Base-by-base conservation (phyloP, 1,284 basidiomycete species). In the Ganoderma leucocontextum region DNA sequence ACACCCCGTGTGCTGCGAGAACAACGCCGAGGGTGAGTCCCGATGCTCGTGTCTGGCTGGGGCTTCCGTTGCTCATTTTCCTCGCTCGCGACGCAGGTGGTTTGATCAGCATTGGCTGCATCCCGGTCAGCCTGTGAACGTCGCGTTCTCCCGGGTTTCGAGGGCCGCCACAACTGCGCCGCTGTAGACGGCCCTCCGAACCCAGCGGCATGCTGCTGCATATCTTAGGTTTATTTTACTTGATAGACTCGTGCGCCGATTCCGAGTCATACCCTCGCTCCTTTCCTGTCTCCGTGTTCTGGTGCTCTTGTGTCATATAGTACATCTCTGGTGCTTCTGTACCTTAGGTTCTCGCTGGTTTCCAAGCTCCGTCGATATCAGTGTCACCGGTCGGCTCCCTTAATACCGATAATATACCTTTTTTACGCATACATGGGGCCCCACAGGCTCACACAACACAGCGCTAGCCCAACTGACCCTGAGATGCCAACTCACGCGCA, bases 101-200 rank as follows among this genome's bases (percentile, higher is more conserved):
- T 19, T 42, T 70, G 36, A 64, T 71, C 63, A 68, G 65, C 64
- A 63, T 73, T 41, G 71, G 73, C 63, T 74, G 73, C 55, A 47
- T 73, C 22, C 73, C 73, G 33, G 57, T 73, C 52, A 70, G 33
- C 35, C 67, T 70, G 35, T 64, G 33, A 63, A 36, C 59, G 52
- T 13, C 52, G 52, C 25, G 15, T 13, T 0, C 3, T 7, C 15
- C 12, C 52, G 29, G 33, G 52, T 17, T 6, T 55, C 52, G 29
- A 55, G 29, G 33, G 25, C 15, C 52, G 29, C 15, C 47, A 49
- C 25, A 12, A 25, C 4, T 9, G 47, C 25, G 9, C 47, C 7
- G 2, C n/a, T 47, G 44, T 22, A 7, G 44, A 22, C 44, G 44
- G 44, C 44, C 44, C 8, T 47, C 44, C 44, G 44, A 47, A n/a